phyloP scores from a whole-genome alignment of 208 protist species.

The Willaertia magna region DNA sequence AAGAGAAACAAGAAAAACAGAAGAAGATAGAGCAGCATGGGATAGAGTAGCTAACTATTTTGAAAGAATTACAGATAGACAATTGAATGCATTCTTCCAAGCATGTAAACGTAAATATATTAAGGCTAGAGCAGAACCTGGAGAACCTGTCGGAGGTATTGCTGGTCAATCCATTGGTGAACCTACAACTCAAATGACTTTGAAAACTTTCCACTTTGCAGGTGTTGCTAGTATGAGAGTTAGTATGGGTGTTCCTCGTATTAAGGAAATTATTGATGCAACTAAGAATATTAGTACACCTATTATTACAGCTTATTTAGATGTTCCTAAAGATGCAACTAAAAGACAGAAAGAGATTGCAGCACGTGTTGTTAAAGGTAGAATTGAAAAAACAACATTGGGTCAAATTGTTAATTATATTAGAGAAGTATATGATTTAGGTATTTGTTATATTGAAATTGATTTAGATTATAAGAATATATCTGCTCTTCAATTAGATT shows the following conservation, averaged over 20 bases:
- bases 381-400: constrained; percentile 73
- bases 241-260: constrained; percentile 84
- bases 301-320: constrained; percentile 84
- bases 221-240: constrained; percentile 98
- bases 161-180: constrained; percentile 97
- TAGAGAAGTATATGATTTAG: constrained; percentile 58
- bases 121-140: constrained; percentile 76
- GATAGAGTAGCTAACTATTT: constrained; percentile 54
- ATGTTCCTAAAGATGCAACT: background rate
- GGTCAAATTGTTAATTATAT: constrained; percentile 68
- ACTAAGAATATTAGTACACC: constrained; percentile 93
- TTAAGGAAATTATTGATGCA: constrained; percentile 99
- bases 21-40: constrained; percentile 8
- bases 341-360: constrained; percentile 23
- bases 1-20: background rate
- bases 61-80: constrained; percentile 43
- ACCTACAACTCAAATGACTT: constrained; percentile 99
- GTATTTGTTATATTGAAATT: constrained; percentile 71
- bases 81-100: constrained; percentile 42
- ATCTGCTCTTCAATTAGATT: constrained; percentile 67
- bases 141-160: constrained; percentile 94
- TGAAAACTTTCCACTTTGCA: constrained; percentile 99
- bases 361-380: constrained; percentile 70
- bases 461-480: constrained; percentile 79
- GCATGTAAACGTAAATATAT: constrained; percentile 59